A percentile compares a stretch with the other conserved stretches of the same genome.
Conservation (phyloP, 345 rosid genomes). For the Turritis glabra region DNA sequence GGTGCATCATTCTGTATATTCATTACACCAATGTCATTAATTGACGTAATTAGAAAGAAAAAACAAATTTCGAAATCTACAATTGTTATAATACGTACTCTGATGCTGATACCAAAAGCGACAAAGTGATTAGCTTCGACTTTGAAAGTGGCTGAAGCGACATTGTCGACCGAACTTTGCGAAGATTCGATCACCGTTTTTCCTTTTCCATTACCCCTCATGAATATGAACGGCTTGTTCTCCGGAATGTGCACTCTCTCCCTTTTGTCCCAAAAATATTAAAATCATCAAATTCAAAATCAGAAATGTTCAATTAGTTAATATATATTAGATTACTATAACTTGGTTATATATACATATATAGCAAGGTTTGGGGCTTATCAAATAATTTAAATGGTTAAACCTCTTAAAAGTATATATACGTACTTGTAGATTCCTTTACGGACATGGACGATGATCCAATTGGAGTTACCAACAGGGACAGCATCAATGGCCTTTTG, state of each 20-base stretch:
- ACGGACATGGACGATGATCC: slow-evolving; percentile 84
- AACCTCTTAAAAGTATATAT: not conserved
- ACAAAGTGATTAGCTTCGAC: slow-evolving; percentile 67
- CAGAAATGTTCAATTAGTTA: not conserved
- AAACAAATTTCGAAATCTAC: not conserved
- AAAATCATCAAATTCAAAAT: not conserved
- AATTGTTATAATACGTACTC: slow-evolving; percentile 45
- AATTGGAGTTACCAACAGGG: slow-evolving; percentile 58
- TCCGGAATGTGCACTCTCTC: slow-evolving; percentile 76
- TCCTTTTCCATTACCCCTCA: slow-evolving; percentile 96
- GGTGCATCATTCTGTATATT: slow-evolving; percentile 81
- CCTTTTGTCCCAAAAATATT: slow-evolving; percentile 39
- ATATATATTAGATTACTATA: not conserved
- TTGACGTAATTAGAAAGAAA: not conserved
- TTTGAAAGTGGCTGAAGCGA: slow-evolving; percentile 72
- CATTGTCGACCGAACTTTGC: slow-evolving; percentile 56
- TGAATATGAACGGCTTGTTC: slow-evolving; percentile 71
- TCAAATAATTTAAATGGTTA: not conserved
- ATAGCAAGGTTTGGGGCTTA: not conserved
- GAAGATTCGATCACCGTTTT: slow-evolving; percentile 62
- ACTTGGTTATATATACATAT: not conserved
- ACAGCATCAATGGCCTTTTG: slow-evolving; percentile 81
- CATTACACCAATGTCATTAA: not conserved
- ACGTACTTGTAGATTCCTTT: slow-evolving; percentile 80
- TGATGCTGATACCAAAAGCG: slow-evolving; percentile 84